Evolutionary conservation across 305 asterid species (phyloP), one percentile per base, ranked within the genome.

Genomic region (Salvia sclarea): DNA sequence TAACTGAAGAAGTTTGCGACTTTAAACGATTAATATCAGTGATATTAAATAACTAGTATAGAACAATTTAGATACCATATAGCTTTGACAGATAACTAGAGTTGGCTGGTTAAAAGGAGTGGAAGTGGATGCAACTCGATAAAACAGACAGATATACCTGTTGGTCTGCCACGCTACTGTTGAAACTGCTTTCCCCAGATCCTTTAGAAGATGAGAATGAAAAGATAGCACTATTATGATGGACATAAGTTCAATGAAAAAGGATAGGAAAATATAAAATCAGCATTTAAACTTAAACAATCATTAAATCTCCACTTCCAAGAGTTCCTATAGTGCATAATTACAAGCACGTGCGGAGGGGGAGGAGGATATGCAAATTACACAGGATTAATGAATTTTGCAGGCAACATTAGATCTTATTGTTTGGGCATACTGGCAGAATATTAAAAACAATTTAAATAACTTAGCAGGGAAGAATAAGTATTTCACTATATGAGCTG

Each of bases 111-210:
- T 24, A 43, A 50, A 57, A 62, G 45, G 53, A 52, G 58, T 8
- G 64, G 35, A 11, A 40, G 58, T 44, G 41, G 16, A 56, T 50
- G 62, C 49, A 60, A 60, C 54, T 67, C 6, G 70, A 49, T 50
- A 68, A 57, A 66, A 57, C 41, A 66, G 66, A 59, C 25, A 68
- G 72, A 65, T 73, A 53, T 79, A 92, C 98, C 84, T 88, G 84
- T 73, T 86, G 80, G 74, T 84, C 97, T 59, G 96, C 95, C 67
- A 90, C 96, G 18, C 89, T 88, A 83, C 81, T 92, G 76, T 92
- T 92, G 75, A 92, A 92, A 86, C 93, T 92, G 82, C 84, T 81
- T 52, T 78, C 85, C 62, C 83, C 95, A 61, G 92, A 78, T 72
- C 87, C 96, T 92, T 76, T 33, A 50, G 54, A 41, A 66, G 66